Conservation (phyloP, 257 asterid species). For the Nicotiana undulata region DNA sequence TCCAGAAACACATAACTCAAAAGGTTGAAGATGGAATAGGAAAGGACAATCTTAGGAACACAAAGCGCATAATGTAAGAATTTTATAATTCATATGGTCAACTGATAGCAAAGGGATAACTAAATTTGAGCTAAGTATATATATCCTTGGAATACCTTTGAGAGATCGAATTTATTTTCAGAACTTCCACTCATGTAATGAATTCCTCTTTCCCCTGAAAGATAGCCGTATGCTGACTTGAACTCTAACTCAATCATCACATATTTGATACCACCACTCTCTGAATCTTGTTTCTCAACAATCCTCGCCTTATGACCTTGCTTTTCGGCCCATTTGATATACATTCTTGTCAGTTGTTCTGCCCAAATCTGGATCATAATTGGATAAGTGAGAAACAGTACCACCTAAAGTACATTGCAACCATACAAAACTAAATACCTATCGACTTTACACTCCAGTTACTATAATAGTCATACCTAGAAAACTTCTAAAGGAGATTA, state of each 20-base stretch:
- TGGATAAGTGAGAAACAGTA: conserved; percentile 1
- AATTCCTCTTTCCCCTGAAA: conserved; percentile 70
- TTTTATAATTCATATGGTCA: neutral
- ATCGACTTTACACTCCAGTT: neutral
- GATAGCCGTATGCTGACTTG: conserved; percentile 58
- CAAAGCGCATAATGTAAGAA: neutral
- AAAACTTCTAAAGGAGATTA: neutral
- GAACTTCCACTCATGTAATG: conserved; percentile 41
- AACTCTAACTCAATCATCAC: conserved; percentile 66
- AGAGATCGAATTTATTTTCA: conserved; percentile 18
- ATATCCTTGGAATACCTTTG: conserved; percentile 35
- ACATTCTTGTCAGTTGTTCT: conserved; percentile 49
- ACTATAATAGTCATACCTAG: neutral
- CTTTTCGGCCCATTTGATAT: conserved; percentile 76
- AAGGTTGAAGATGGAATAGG: neutral
- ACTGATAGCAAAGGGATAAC: neutral
- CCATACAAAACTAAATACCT: neutral
- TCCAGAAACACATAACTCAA: neutral
- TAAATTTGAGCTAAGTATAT: neutral
- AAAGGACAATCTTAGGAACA: neutral
- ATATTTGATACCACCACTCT: conserved; percentile 36
- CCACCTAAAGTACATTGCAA: neutral
- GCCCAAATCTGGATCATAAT: conserved; percentile 52
- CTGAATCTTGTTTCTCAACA: conserved; percentile 45
- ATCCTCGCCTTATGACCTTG: conserved; percentile 60